phyloP scores from a whole-genome alignment of 2,329 filamentous ascomycete genomes.

The Cytospora mali region DNA sequence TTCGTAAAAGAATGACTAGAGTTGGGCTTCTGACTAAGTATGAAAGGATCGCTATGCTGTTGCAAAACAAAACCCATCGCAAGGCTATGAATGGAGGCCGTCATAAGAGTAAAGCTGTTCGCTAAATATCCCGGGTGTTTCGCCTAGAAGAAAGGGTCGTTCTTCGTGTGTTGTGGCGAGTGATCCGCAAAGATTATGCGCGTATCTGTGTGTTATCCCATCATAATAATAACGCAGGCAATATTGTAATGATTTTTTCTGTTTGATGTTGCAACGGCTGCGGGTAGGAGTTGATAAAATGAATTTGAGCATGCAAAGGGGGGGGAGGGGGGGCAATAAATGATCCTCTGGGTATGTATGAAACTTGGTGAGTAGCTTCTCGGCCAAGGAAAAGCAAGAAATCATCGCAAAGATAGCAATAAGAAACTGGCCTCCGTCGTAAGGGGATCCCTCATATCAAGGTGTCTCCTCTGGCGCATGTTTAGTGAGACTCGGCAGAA shows the following conservation, averaged over 20 bases:
- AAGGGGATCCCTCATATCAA: background rate
- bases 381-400: background rate
- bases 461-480: background rate
- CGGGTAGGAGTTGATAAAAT: background rate
- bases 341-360: background rate
- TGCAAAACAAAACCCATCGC: conserved; percentile 6
- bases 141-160: background rate
- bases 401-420: background rate
- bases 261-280: background rate
- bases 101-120: background rate
- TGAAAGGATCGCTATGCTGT: background rate
- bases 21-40: background rate
- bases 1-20: conserved; percentile 4
- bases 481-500: background rate
- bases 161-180: background rate
- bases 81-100: background rate
- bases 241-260: background rate
- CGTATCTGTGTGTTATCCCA: too few species aligned
- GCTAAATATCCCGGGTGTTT: background rate
- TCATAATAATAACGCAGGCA: background rate
- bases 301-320: background rate
- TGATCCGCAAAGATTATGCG: background rate
- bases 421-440: background rate
- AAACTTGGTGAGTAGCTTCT: background rate
- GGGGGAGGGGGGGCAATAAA: background rate